A percentile compares a stretch with the other conserved stretches of the same genome.
Conservation (phyloP, 352 stramenopile genomes). For the Globisporangium camurandrum region DNA sequence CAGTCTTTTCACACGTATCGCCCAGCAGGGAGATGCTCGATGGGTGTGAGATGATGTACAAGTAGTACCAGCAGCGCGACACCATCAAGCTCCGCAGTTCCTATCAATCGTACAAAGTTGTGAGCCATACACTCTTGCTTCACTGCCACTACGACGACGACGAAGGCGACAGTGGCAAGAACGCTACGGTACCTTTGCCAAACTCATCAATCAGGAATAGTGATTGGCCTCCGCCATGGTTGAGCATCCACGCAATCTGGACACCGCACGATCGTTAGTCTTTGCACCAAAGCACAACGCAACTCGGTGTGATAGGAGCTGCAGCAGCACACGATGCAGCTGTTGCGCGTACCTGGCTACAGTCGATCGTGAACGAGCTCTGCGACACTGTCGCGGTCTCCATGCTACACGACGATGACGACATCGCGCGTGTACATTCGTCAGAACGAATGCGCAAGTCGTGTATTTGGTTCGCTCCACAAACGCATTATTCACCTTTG, state of each 20-base stretch:
- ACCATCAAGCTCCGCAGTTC: constrained; percentile 68
- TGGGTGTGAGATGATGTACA: neutral
- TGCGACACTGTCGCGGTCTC: constrained; percentile 68
- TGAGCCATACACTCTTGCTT: constrained; percentile 1
- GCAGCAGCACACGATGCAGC: no score
- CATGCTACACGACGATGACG: constrained; percentile 26
- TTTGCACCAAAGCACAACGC: neutral
- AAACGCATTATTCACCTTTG: no score
- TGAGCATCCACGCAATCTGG: constrained; percentile 81
- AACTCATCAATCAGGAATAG: constrained; percentile 86
- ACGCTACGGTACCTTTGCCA: constrained; percentile 79
- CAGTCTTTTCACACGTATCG: no score
- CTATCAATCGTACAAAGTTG: constrained; percentile 12
- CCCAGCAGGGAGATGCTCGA: no score
- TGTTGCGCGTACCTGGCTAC: constrained; percentile 45
- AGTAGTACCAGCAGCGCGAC: constrained; percentile 57
- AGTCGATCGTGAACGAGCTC: constrained; percentile 87
- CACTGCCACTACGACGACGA: no score
- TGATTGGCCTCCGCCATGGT: constrained; percentile 45
- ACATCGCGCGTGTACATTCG: neutral
- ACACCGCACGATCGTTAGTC: neutral
- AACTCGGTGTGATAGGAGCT: neutral
- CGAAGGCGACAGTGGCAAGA: no score
- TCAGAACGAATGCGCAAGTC: no score
- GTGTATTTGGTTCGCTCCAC: no score